Evolutionary conservation across 2,329 filamentous ascomycete species (phyloP).

Genomic region (Colletotrichum nymphaeae): DNA sequence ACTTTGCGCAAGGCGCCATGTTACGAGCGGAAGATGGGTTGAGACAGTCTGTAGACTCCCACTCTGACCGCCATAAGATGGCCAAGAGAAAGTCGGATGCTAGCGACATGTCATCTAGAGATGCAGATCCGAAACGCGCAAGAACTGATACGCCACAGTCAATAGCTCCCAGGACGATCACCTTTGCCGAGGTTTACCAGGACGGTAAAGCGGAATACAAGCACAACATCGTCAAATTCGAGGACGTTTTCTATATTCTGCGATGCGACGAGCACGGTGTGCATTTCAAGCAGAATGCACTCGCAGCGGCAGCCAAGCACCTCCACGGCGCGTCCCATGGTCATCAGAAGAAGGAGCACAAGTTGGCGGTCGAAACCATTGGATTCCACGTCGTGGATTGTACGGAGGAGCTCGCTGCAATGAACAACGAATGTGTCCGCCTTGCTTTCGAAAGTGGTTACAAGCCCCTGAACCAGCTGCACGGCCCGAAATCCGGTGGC

Average conservation of each 20-base stretch:
- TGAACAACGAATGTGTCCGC: constrained; percentile 36
- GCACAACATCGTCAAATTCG: constrained; percentile 36
- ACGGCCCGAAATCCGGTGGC: constrained; percentile 29
- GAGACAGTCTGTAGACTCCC: constrained; percentile 1
- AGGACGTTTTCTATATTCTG: constrained; percentile 37
- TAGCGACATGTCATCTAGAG: not conserved
- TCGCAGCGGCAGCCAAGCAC: constrained; percentile 36
- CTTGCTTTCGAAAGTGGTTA: constrained; percentile 35
- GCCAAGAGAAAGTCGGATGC: constrained; percentile 26
- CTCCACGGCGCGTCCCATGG: constrained; percentile 33
- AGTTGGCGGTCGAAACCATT: constrained; percentile 29
- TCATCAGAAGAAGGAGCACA: constrained; percentile 25
- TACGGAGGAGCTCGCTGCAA: constrained; percentile 14
- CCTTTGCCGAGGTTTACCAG: constrained; percentile 38
- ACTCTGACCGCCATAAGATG: not conserved
- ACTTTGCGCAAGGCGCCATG: not conserved
- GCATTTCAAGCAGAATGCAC: constrained; percentile 35
- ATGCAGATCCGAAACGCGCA: constrained; percentile 6
- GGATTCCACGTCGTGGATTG: constrained; percentile 37
- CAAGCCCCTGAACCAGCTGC: constrained; percentile 31
- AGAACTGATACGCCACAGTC: constrained; percentile 1
- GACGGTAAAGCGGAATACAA: constrained; percentile 36
- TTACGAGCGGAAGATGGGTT: constrained; percentile 7
- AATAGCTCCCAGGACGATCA: constrained; percentile 31
- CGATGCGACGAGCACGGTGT: constrained; percentile 38